Evolutionary conservation across 2,329 filamentous ascomycete species (phyloP).

Genomic region (Cladophialophora bantiana): DNA sequence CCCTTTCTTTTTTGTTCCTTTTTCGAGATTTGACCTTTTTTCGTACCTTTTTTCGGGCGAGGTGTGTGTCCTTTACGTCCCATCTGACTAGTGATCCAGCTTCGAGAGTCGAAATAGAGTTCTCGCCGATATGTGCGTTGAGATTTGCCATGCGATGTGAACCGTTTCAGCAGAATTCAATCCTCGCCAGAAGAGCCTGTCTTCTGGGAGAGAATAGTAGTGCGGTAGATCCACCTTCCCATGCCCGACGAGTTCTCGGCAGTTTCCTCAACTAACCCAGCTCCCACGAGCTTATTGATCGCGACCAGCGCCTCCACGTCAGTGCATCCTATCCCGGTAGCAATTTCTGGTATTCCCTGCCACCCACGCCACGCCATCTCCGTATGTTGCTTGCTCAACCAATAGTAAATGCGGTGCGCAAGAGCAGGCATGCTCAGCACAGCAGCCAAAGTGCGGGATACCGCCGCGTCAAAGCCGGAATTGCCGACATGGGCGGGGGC

Average conservation of each 20-base stretch:
- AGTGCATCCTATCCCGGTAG: background rate
- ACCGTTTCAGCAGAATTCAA: background rate
- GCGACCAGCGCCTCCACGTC: background rate
- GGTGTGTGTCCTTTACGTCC: background rate
- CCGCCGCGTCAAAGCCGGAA: background rate
- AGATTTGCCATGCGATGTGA: background rate
- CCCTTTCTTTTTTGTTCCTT: background rate
- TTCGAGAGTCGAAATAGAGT: background rate
- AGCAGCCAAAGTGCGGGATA: no score
- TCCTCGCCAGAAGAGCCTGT: background rate
- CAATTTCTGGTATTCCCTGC: background rate
- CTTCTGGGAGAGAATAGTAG: no score
- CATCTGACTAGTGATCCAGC: background rate
- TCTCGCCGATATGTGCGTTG: background rate
- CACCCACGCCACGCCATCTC: background rate
- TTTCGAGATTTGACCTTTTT: background rate
- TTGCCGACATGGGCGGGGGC: background rate
- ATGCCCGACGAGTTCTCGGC: background rate
- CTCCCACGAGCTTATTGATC: background rate
- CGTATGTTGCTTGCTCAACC: background rate
- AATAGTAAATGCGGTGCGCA: constrained; percentile 4
- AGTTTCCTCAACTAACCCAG: background rate
- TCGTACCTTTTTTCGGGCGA: background rate
- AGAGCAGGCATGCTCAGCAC: constrained; percentile 2
- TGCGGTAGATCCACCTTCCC: no score